phyloP scores from a whole-genome alignment of 306 rosid genomes.

The Quercus mongolica region DNA sequence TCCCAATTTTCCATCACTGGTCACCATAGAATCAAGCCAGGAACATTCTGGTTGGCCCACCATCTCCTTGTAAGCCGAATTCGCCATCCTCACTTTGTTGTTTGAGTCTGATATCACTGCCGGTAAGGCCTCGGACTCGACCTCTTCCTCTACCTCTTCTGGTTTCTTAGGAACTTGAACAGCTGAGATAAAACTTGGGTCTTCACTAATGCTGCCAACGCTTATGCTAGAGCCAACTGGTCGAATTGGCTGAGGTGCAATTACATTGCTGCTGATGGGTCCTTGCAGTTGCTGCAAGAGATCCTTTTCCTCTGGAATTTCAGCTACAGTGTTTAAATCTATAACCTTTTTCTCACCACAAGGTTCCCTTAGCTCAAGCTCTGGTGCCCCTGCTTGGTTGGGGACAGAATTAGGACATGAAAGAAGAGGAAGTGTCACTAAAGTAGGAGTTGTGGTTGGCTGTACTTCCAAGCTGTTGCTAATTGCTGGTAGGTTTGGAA shows the following conservation, averaged over 20 bases:
- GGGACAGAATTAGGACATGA: slow-evolving; percentile 34
- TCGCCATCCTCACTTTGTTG: slow-evolving; percentile 71
- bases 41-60: slow-evolving; percentile 87
- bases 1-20: slow-evolving; percentile 25
- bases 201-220: slow-evolving; percentile 59
- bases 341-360: slow-evolving; percentile 21
- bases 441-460: not conserved
- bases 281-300: slow-evolving; percentile 55
- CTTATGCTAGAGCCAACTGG: slow-evolving; percentile 71
- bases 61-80: slow-evolving; percentile 84
- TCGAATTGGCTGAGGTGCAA: slow-evolving; percentile 73
- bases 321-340: slow-evolving; percentile 41
- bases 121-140: slow-evolving; percentile 68
- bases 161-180: slow-evolving; percentile 30
- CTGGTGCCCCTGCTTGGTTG: slow-evolving; percentile 12
- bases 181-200: not conserved
- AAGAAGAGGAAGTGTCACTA: slow-evolving; percentile 65
- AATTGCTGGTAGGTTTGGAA: slow-evolving; percentile 21
- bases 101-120: slow-evolving; percentile 76
- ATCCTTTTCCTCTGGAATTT: slow-evolving; percentile 70
- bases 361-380: slow-evolving; percentile 21
- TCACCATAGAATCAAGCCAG: slow-evolving; percentile 71
- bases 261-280: slow-evolving; percentile 35
- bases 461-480: slow-evolving; percentile 17
- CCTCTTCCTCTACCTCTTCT: slow-evolving; percentile 60